Base-by-base conservation (phyloP, 441 rosid genomes). In the Viola pubescens region DNA sequence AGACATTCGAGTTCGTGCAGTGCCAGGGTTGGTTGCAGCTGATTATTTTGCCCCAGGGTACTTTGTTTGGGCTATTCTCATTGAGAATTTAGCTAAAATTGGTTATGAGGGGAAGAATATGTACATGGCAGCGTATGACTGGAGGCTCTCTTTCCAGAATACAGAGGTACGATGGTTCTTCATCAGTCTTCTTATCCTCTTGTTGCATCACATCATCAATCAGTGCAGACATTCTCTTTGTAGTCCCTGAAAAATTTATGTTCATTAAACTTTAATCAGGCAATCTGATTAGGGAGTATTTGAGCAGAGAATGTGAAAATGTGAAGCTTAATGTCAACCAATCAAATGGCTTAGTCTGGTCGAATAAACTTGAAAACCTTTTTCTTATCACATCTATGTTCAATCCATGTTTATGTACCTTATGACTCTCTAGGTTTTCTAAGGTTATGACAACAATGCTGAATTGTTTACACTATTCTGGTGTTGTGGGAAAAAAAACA, bases 121-220 rank as follows among this genome's bases (percentile, higher is more conserved):
- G 69, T 76, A 83, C 46, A 83, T 87, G 95, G 89, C 83, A 51
- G 81, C 88, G 44, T 87, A 83, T 67, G 95, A 87, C 56, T 81
- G 95, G 95, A 80, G 95, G 60, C 72, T 85, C 6, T 83, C 95
- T 49, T 87, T 87, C 71, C 89, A 87, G 61, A 87, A 87, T 59
- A 81, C 91, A 56, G 89, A 85, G 91, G 89, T 79, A 66, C 45
- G 13, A 16, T 38, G 41, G 12, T 58, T 61, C 58, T 50, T 69
- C 54, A 62, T 55, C 60, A 40, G n/a, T 43, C 56, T 62, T 60
- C 58, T 49, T 37, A 38, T 48, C 52, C 56, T n/a, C 11, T 53
- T 11, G 9, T 3, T 37, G 53, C 37, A 58, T 7, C 39, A 16
- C 34, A 45, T 40, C 41, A 16, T 37, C 10, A 5, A 11, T 16